Percentiles rank a stretch among this genome's conserved stretches.
Conservation (phyloP, 176 grass and related monocot genomes). For the Oryza meridionalis region DNA sequence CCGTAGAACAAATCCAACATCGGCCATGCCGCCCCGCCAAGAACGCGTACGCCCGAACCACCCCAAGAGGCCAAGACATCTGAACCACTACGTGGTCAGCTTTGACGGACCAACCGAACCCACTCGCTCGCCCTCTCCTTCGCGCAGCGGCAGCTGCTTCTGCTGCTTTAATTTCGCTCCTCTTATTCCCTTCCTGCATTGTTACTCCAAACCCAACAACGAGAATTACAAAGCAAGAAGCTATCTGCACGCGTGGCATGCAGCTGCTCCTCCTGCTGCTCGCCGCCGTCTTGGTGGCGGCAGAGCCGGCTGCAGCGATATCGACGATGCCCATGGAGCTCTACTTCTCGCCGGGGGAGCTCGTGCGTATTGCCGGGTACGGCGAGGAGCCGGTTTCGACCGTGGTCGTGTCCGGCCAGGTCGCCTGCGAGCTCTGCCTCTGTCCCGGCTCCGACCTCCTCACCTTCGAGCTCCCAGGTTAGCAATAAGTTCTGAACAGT, state of each 20-base stretch:
- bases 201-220: background rate
- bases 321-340: constrained; percentile 43
- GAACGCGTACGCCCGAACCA: background rate
- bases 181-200: background rate
- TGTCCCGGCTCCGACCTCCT: constrained; percentile 43
- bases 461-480: constrained; percentile 58
- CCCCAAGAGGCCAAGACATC: background rate
- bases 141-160: no score
- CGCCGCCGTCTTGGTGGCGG: background rate
- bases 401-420: constrained; percentile 64
- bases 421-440: constrained; percentile 62
- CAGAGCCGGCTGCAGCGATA: background rate
- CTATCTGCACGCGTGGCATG: background rate
- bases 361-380: constrained; percentile 64
- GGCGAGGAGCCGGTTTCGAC: constrained; percentile 72
- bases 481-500: background rate
- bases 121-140: background rate
- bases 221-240: background rate
- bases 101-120: background rate
- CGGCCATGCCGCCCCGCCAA: background rate
- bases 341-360: constrained; percentile 60
- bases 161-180: background rate
- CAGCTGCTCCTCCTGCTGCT: constrained; percentile 23
- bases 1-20: constrained; percentile 2
- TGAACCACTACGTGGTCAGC: background rate